Base-by-base conservation (phyloP, 768 basidiomycete species). In the Krasilnikovozyma curviuscula region DNA sequence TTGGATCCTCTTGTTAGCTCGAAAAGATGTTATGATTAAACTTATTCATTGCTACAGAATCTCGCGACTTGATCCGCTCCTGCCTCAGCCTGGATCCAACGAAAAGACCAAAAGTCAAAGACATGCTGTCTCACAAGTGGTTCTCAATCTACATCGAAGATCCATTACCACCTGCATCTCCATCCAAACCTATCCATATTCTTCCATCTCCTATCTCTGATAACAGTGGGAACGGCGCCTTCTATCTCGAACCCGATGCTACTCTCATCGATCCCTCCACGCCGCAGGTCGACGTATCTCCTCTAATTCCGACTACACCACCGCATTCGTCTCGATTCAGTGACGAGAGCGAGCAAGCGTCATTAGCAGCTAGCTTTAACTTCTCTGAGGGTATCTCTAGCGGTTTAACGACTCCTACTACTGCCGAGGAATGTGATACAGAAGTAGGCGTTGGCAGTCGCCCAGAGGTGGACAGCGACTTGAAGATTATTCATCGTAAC, bases 41-140 rank as follows among this genome's bases (percentile, higher is more conserved):
- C n/a, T 38, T 12, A 44, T 46, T 39, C 30, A 21, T 50, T 45
- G 28, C 38, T 48, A 29, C 62, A 91, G 91, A 89, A 60, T 74
- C 82, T n/a, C 79, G 84, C 37, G 76, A 81, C 59, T 68, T 98
- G 24, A 75, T 97, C 48, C 72, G 74, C 54, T 73, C 70, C 42
- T 76, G 93, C 51, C 72, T 98, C 28, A 72, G 75, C 50, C 75
- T 75, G 41, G 85, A 91, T 56, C 77, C 82, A 3, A 61, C 72
- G 10, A 74, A 78, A 51, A 80, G 91, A 9, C 67, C 77, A 28
- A 73, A 76, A 10, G 85, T 95, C 55, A 74, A 82, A 19, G 81
- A 83, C 59, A 89, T 93, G 42, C 71, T 95, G 25, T 67, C 72
- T 1, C 85, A 89, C 59, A 65, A 79, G 1, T 97, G 91, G 89